Evolutionary conservation across 495 filamentous ascomycete genomes (phyloP), one percentile per base, ranked within the genome.

Genomic region (Neurospora terricola): DNA sequence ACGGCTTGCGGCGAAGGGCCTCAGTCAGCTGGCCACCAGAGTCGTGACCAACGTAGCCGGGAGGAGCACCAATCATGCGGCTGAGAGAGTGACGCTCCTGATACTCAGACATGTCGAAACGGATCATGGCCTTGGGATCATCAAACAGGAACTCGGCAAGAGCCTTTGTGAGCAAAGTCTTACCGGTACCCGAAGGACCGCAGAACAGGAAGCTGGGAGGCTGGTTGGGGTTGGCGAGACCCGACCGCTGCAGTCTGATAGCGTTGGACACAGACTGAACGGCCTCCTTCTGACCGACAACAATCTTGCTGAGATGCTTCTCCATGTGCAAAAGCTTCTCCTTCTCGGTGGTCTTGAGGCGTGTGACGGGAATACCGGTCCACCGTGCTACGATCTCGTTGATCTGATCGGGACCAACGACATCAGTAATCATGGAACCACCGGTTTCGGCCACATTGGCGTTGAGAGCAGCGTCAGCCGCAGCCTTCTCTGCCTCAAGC

Each of bases 61-160:
- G 96, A 16, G 96, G 96, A 10, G 96, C 95, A 78, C 96, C 96
- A 76, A 99, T 99, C 92, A 99, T 97, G 73, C 96, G 91, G 77
- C 93, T 96, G 34, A 99, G 89, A 1, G 94, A 93, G 82, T 99
- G 96, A 11, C 94, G 92, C 82, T 99, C 96, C 82, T 98, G 96
- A 82, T 99, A 99, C 81, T 99, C 96, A 9, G 96, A 98, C 96
- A 99, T 99, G 82, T 99, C 96, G 85, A 99, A 94, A 18, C 96
- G 93, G 78, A 99, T 97, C 96, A 99, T 99, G 21, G 94, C 84
- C 86, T 97, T 97, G 18, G 96, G 87, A 78, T 99, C 96, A 79
- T 99, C 96, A 83, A 99, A 99, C 42, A 99, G 87, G 86, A 99
- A 99, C 81, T 99, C 96, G 62, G 96, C 96, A 11, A 99, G 87